phyloP scores from a whole-genome alignment of 768 basidiomycete genomes.

The Russula emetica region DNA sequence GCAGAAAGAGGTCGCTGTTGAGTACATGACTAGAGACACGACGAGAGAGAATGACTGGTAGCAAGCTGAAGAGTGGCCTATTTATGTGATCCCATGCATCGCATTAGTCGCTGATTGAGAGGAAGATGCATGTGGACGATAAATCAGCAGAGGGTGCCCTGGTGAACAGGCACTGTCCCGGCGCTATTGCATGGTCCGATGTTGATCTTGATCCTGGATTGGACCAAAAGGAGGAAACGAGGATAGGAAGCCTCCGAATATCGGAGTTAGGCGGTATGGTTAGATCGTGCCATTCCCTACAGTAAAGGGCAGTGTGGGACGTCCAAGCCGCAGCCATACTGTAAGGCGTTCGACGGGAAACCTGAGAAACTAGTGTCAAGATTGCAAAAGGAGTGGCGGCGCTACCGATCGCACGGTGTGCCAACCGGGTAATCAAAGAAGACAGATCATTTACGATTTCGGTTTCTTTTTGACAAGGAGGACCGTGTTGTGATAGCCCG shows the following conservation, averaged over 20 bases:
- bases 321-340: neutral
- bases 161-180: neutral
- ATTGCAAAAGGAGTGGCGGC: neutral
- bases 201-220: conserved; percentile 13
- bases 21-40: neutral
- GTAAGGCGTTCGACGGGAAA: neutral
- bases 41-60: neutral
- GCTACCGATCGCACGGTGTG: neutral
- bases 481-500: neutral
- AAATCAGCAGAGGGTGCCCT: neutral
- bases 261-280: neutral
- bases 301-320: conserved; percentile 1
- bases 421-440: neutral
- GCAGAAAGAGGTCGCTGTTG: conserved; percentile 37
- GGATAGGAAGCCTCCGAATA: neutral
- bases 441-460: conserved; percentile 8
- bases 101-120: conserved; percentile 7
- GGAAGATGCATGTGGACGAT: neutral
- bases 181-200: conserved; percentile 7
- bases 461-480: conserved; percentile 8
- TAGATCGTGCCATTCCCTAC: conserved; percentile 11
- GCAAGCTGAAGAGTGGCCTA: too few species aligned
- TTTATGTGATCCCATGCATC: conserved; percentile 19
- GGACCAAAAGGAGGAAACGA: conserved; percentile 6
- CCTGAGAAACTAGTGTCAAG: neutral